Evolutionary conservation across 139 green algal species (phyloP), one percentile per base, ranked within the genome.

Genomic region (Chloropicon primus): DNA sequence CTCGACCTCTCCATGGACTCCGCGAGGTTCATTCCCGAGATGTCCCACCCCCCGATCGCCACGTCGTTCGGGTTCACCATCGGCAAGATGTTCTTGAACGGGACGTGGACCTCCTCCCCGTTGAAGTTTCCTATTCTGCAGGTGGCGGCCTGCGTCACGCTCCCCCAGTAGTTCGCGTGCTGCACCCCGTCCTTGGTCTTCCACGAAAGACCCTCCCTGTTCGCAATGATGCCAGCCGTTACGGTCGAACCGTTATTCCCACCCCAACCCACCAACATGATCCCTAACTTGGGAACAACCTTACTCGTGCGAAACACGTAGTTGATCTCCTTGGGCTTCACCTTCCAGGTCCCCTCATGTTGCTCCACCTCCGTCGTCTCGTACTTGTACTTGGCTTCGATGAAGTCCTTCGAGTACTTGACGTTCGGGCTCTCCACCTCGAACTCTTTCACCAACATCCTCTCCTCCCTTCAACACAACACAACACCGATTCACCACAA

Each of bases 211-310:
- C 93, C 93, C 62, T 87, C 78, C 25, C 74, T 94, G 86, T 99
- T 99, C 21, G 96, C 94, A 1, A 99, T 88, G 28, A 99, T 91
- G 53, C 93, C 94, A 25, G 87, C 96, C 2, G 88, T 95, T 1
- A 99, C 80, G 10, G 95, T 99, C n/a, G 91, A 92, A 23, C 96
- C 96, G 82, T 99, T 99, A 87, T 99, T 99, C 54, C 95, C 95
- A 28, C 96, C 95, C 87, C 89, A 93, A 41, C 95, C 95, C 1
- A 99, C 96, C 0, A 99, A 90, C 95, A 99, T 98, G 1, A 99
- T 89, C 90, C 93, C 95, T 1, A 99, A 84, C 86, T 98, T 99
- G 1, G 95, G 95, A 1, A 99, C 90, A 1, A 82, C 80, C 1
- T 85, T 89, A 79, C 92, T 77, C 10, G 92, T 96, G 23, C 82